phyloP scores from a whole-genome alignment of 2,329 filamentous ascomycete genomes.

The Fusarium sp. region DNA sequence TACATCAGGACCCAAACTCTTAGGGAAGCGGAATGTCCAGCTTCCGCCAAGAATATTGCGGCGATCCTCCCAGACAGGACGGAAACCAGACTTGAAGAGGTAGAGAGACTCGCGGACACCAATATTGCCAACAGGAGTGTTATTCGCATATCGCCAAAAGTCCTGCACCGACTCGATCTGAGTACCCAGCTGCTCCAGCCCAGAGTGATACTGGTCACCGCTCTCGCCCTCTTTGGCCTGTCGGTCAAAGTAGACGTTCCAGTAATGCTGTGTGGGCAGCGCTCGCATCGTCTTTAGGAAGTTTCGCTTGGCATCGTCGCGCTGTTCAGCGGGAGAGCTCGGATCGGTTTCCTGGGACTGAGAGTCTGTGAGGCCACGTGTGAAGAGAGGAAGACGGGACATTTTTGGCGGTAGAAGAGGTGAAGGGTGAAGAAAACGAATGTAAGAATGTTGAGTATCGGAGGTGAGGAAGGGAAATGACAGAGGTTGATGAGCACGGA shows the following conservation, averaged over 20 bases:
- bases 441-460: conserved; percentile 15
- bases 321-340: conserved; percentile 77
- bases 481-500: conserved; percentile 26
- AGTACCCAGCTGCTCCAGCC: conserved; percentile 70
- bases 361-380: conserved; percentile 70
- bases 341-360: conserved; percentile 69
- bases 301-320: conserved; percentile 85
- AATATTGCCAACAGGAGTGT: conserved; percentile 80
- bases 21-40: conserved; percentile 92
- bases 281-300: conserved; percentile 79
- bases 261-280: conserved; percentile 82
- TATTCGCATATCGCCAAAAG: conserved; percentile 86
- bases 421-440: conserved; percentile 15
- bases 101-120: conserved; percentile 82
- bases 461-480: conserved; percentile 6
- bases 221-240: conserved; percentile 52
- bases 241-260: conserved; percentile 77
- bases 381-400: conserved; percentile 70
- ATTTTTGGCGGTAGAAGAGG: conserved; percentile 51
- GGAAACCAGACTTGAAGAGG: conserved; percentile 82
- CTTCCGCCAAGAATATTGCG: conserved; percentile 87
- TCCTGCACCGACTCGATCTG: conserved; percentile 85
- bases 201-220: conserved; percentile 60
- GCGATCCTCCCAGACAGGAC: conserved; percentile 85
- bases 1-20: conserved; percentile 76